phyloP scores from a whole-genome alignment of 495 filamentous ascomycete genomes.

The Astrothelium macrocarpum region DNA sequence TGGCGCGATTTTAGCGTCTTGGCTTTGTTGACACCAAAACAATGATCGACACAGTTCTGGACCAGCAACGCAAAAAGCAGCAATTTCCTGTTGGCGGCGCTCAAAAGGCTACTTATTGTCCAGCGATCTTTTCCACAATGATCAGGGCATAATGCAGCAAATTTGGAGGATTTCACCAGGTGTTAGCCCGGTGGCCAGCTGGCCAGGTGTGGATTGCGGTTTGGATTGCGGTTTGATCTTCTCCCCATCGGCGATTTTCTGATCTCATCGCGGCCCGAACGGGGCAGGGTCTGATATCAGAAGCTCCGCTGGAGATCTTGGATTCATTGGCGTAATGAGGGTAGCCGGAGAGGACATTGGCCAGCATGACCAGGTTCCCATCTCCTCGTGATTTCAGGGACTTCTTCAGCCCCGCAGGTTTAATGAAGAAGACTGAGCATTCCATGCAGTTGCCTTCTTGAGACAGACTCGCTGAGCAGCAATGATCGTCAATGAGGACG shows the following conservation, averaged over 20 bases:
- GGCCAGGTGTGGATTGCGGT: too few species aligned
- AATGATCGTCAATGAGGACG: background rate
- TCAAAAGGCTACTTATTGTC: too few species aligned
- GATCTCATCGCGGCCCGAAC: background rate
- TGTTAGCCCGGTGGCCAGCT: too few species aligned
- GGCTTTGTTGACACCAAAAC: conserved; percentile 1
- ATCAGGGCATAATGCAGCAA: too few species aligned
- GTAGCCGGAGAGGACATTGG: background rate
- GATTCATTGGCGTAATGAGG: background rate
- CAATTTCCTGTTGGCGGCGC: too few species aligned
- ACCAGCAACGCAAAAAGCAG: too few species aligned
- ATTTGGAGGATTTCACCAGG: too few species aligned
- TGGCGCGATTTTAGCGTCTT: background rate
- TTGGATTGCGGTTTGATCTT: background rate
- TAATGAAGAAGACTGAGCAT: background rate
- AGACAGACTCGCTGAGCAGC: background rate
- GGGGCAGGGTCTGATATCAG: background rate
- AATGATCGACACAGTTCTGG: background rate
- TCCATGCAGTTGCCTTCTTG: conserved; percentile 2
- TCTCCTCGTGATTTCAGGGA: background rate
- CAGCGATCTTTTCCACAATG: too few species aligned
- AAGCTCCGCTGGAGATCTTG: background rate
- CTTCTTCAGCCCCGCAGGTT: background rate
- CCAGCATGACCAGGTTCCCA: background rate
- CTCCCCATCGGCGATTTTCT: background rate